Base-by-base conservation (phyloP, 331 rosid genomes). In the Stylosanthes scabra region DNA sequence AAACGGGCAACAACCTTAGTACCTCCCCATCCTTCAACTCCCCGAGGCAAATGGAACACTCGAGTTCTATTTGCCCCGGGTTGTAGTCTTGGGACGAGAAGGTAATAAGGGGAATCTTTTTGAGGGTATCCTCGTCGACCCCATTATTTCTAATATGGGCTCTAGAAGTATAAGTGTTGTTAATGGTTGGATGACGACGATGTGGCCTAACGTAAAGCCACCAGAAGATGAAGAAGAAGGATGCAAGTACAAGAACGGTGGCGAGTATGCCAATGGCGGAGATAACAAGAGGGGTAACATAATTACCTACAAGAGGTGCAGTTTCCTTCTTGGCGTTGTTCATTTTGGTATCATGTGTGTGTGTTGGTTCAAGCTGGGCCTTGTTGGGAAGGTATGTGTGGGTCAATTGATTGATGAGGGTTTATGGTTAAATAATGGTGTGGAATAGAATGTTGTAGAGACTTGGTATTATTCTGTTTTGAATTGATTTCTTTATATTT, bases 11-110 rank as follows among this genome's bases (percentile, higher is more conserved):
- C 45, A 79, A 31, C 1, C 90, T 58, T 2, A 89, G 83, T 68
- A 50, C 8, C 5, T 74, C 88, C 2, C 70, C 81, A 0, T 81
- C 88, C 44, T 77, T 76, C 31, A 83, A 52, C 39, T 83, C 87
- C 0, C 84, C 87, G 11, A 89, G 71, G 74, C 95, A 87, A 71
- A 89, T 76, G 11, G 73, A 76, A 14, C 95, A 89, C 55, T 89
- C 92, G 9, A 6, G 39, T 34, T 34, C 39, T 34, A 50, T 75
- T 10, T 83, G 90, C 41, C 77, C 82, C 45, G 47, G 31, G 1
- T 40, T 28, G 11, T 49, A 42, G 4, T 13, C 40, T 9, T 70
- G n/a, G 4, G 51, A 11, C 0, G 84, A 77, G 78, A 50, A 81
- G 2, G 61, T 6, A 65, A 87, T 63, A 39, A 80, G 40, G 0